Conservation (phyloP, 2,329 filamentous ascomycete genomes). For the Hypoxylon sp. region DNA sequence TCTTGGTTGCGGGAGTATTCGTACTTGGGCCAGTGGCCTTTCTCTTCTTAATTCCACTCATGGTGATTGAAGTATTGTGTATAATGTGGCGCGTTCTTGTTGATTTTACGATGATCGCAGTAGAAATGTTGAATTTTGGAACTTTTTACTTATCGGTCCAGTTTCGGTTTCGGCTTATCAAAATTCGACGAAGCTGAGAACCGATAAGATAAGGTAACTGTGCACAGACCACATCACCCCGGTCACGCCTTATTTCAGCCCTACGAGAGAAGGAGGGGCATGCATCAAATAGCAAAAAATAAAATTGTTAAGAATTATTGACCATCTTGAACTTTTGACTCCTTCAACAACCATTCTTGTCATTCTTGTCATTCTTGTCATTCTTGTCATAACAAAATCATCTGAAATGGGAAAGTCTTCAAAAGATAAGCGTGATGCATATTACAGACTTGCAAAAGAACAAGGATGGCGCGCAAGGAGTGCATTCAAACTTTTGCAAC, state of each 20-base stretch:
- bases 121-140: slow-evolving; percentile 18
- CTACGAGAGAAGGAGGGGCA: slow-evolving; percentile 28
- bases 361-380: too few relatives aligned
- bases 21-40: slow-evolving; percentile 30
- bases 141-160: slow-evolving; percentile 16
- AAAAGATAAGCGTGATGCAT: slow-evolving; percentile 98
- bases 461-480: slow-evolving; percentile 97
- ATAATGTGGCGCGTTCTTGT: too few relatives aligned
- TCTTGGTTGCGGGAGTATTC: slow-evolving; percentile 39
- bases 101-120: background rate
- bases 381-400: too few relatives aligned
- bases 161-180: background rate
- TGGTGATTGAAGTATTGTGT: slow-evolving; percentile 16
- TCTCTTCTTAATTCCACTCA: slow-evolving; percentile 41
- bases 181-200: too few relatives aligned
- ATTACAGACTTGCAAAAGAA: slow-evolving; percentile 97
- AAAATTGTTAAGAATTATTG: too few relatives aligned
- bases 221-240: slow-evolving; percentile 45
- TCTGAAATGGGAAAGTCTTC: slow-evolving; percentile 89
- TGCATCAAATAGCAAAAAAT: too few relatives aligned
- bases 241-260: slow-evolving; percentile 46
- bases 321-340: too few relatives aligned
- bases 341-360: too few relatives aligned
- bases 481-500: slow-evolving; percentile 95
- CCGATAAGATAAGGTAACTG: slow-evolving; percentile 4